Evolutionary conservation across 257 asterid species (phyloP).

Genomic region (Coffea eugenioides): DNA sequence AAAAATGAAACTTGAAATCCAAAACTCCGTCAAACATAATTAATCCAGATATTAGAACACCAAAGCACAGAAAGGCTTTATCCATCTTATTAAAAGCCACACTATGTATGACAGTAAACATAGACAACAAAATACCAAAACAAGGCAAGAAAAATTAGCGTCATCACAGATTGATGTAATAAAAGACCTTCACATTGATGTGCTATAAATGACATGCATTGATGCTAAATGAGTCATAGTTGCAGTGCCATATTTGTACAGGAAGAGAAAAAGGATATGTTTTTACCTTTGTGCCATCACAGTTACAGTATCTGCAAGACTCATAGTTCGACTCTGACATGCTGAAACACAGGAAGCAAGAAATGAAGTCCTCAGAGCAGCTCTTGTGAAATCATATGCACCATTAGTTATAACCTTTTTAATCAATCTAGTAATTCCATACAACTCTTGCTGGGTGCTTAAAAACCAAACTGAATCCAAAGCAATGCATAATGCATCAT

Average conservation of each 20-base stretch:
- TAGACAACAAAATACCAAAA: neutral
- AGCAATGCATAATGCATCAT: constrained; percentile 85
- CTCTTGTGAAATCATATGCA: constrained; percentile 93
- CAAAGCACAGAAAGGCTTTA: neutral
- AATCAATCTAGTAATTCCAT: constrained; percentile 77
- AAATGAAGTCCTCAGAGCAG: constrained; percentile 93
- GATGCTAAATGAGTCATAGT: neutral
- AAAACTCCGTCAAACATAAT: neutral
- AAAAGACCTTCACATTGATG: neutral
- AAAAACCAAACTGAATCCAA: constrained; percentile 95
- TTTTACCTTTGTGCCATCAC: constrained; percentile 95
- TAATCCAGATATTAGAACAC: neutral
- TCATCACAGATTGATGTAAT: neutral
- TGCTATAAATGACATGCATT: neutral
- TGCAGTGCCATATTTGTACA: neutral
- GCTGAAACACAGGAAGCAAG: constrained; percentile 98
- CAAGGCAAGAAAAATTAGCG: neutral
- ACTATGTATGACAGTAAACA: neutral
- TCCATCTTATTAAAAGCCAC: neutral
- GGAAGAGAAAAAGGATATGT: neutral
- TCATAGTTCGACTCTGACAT: constrained; percentile 94
- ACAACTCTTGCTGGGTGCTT: constrained; percentile 66
- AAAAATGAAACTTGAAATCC: neutral
- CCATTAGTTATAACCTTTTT: constrained; percentile 80
- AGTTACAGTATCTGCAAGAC: constrained; percentile 90